Base-by-base conservation (phyloP, 495 filamentous ascomycete species). In the Penicillium taxi region DNA sequence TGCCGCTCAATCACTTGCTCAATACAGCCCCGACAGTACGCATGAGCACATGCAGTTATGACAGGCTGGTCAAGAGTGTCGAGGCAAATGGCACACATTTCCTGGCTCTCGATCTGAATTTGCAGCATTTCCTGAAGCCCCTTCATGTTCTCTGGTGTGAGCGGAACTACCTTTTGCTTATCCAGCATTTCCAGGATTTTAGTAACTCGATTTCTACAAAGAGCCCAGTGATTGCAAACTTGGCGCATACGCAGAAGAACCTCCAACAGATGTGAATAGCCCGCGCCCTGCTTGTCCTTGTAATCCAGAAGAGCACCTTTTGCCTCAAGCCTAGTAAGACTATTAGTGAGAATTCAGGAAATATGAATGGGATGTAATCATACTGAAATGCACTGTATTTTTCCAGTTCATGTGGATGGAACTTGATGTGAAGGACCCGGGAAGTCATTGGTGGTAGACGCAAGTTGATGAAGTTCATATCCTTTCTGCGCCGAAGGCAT, bases 391-490 rank as follows among this genome's bases (percentile, higher is more conserved):
- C 79, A 6, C 84, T 75, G 49, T 96, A 96, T 63, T 83, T 89
- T 48, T 80, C 74, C 42, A 72, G 63, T 54, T 96, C 89, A 32
- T 90, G 80, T 0, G 72, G 54, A 25, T 78, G 73, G 53, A 94
- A 89, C 17, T 78, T 71, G 45, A 96, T 76, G 6, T 74, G 73
- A 50, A 90, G 78, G n/a, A 91, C 67, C 37, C 83, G 88, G 50
- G 89, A 87, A 0, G 78, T 81, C 40, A 91, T 74, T 7, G 78
- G 62, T 1, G 89, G 88, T 1, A 95, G 71, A 32, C 79, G 79
- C 9, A 95, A 62, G 45, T 96, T 85, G 28, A 96, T 70, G 42
- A 94, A 94, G 7, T 71, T 72, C 88, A 95, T 94, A 36, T 88
- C 80, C 59, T 96, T 96, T 45, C 80, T 78, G 17, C 89, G 76